A percentile compares a stretch with the other conserved stretches of the same genome.
Evolutionary conservation across 1,284 basidiomycete genomes (phyloP).

Genomic region (Coniferiporia sulphurascens): DNA sequence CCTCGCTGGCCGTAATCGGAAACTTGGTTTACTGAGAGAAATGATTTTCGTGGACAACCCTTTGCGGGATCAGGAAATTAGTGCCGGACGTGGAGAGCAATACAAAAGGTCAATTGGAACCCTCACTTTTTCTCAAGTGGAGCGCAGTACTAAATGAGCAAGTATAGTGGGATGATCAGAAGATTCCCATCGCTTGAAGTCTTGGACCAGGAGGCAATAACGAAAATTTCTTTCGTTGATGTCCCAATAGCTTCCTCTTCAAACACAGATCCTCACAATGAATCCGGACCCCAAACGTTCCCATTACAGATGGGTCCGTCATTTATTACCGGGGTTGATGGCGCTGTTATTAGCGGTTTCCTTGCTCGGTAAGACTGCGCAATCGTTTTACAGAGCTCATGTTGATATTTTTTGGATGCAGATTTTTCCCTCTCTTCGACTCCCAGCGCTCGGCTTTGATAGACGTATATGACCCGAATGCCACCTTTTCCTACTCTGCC

Average conservation of each 20-base stretch:
- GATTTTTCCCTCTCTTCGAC: slow-evolving; percentile 86
- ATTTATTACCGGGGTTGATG: slow-evolving; percentile 73
- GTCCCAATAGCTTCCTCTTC: slow-evolving; percentile 42
- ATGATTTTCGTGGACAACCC: slow-evolving; percentile 80
- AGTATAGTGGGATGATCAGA: slow-evolving; percentile 60
- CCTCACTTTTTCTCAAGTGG: slow-evolving; percentile 14
- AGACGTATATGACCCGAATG: slow-evolving; percentile 76
- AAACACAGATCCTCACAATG: slow-evolving; percentile 32
- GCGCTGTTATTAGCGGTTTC: slow-evolving; percentile 67
- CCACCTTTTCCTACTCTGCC: slow-evolving; percentile 85
- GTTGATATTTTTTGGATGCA: slow-evolving; percentile 27
- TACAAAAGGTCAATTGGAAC: slow-evolving; percentile 56
- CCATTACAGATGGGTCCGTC: slow-evolving; percentile 68
- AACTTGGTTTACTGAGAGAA: slow-evolving; percentile 63
- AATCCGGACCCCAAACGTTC: slow-evolving; percentile 57
- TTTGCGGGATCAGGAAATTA: slow-evolving; percentile 58
- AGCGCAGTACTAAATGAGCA: slow-evolving; percentile 21
- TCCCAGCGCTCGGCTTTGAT: slow-evolving; percentile 62
- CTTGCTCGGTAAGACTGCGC: slow-evolving; percentile 56
- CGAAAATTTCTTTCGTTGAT: slow-evolving; percentile 68
- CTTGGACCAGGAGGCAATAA: slow-evolving; percentile 71
- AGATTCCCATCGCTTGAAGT: slow-evolving; percentile 68
- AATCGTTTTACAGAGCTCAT: slow-evolving; percentile 17
- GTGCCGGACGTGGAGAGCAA: slow-evolving; percentile 47
- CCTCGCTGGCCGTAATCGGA: slow-evolving; percentile 51